phyloP scores from a whole-genome alignment of 2,329 filamentous ascomycete genomes.

The Aspergillus oerlinghausenensis region DNA sequence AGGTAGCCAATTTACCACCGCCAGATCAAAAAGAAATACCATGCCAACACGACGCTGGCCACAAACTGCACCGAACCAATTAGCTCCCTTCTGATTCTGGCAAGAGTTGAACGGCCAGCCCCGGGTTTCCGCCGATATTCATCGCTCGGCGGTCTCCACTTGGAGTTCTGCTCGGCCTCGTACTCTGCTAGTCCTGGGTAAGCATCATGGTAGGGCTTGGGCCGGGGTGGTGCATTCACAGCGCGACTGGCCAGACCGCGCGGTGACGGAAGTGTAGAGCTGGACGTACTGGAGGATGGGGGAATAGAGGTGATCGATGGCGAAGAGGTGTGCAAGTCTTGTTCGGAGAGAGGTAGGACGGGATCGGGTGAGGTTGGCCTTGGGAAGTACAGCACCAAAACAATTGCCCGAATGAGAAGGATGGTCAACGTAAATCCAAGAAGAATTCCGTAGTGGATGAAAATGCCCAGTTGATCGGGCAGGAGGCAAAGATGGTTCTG shows the following conservation, averaged over 20 bases:
- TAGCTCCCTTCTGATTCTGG: constrained; percentile 55
- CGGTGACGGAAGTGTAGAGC: constrained; percentile 24
- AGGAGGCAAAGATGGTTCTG: constrained; percentile 89
- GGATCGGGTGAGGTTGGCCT: constrained; percentile 9
- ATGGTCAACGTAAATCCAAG: constrained; percentile 50
- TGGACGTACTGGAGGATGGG: constrained; percentile 30
- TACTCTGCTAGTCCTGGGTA: constrained; percentile 22
- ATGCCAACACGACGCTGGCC: constrained; percentile 56
- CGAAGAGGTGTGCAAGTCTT: constrained; percentile 20
- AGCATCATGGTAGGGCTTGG: constrained; percentile 16
- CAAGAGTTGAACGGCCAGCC: constrained; percentile 21
- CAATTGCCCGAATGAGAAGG: constrained; percentile 43
- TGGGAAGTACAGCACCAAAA: constrained; percentile 23
- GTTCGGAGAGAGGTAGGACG: constrained; percentile 28
- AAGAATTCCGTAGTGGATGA: constrained; percentile 70
- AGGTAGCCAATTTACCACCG: constrained; percentile 45
- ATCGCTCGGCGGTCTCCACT: constrained; percentile 22
- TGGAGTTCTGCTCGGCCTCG: constrained; percentile 19
- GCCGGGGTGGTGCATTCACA: constrained; percentile 18
- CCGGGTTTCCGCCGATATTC: constrained; percentile 17
- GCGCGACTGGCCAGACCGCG: constrained; percentile 26
- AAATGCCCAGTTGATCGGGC: constrained; percentile 80
- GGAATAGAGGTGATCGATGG: constrained; percentile 16
- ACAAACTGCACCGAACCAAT: constrained; percentile 59
- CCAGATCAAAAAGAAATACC: constrained; percentile 65